Percentiles rank a stretch among this genome's conserved stretches.
phyloP scores from a whole-genome alignment of 805 yeast species.

The Kluyveromyces wickerhamii region DNA sequence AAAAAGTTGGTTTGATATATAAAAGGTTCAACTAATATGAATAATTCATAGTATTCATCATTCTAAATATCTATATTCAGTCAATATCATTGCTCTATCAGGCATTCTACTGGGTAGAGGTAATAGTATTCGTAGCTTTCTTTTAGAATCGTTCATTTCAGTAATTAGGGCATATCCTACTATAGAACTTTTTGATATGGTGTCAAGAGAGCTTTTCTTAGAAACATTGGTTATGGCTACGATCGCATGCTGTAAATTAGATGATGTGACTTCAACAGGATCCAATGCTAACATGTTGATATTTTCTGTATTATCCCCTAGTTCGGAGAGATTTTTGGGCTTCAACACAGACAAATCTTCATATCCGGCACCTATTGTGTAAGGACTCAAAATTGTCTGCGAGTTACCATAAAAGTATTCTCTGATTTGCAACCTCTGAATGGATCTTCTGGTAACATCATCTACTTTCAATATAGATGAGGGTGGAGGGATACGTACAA shows the following conservation, averaged over 20 bases:
- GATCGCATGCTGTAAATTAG: conserved; percentile 65
- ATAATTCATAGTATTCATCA: too few species aligned
- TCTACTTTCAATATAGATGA: conserved; percentile 75
- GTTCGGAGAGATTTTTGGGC: conserved; percentile 33
- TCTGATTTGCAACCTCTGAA: conserved; percentile 69
- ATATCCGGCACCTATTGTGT: conserved; percentile 65
- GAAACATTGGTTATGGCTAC: conserved; percentile 54
- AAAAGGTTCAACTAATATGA: too few species aligned
- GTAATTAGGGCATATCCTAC: conserved; percentile 68
- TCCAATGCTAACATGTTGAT: conserved; percentile 23
- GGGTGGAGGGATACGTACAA: conserved; percentile 56
- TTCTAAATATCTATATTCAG: conserved; percentile 77
- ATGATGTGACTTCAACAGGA: conserved; percentile 39
- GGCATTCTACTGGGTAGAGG: conserved; percentile 90
- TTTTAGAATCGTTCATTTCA: conserved; percentile 68
- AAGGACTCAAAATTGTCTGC: conserved; percentile 68
- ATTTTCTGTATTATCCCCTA: conserved; percentile 11
- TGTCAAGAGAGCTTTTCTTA: conserved; percentile 39
- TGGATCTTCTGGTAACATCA: conserved; percentile 55
- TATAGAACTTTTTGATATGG: conserved; percentile 47
- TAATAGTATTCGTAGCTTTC: conserved; percentile 59
- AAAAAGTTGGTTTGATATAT: too few species aligned
- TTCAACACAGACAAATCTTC: conserved; percentile 55
- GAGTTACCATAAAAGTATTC: conserved; percentile 85
- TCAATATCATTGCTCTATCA: conserved; percentile 60